Conservation (phyloP, 2,329 filamentous ascomycete species). For the Zarea fungicola region DNA sequence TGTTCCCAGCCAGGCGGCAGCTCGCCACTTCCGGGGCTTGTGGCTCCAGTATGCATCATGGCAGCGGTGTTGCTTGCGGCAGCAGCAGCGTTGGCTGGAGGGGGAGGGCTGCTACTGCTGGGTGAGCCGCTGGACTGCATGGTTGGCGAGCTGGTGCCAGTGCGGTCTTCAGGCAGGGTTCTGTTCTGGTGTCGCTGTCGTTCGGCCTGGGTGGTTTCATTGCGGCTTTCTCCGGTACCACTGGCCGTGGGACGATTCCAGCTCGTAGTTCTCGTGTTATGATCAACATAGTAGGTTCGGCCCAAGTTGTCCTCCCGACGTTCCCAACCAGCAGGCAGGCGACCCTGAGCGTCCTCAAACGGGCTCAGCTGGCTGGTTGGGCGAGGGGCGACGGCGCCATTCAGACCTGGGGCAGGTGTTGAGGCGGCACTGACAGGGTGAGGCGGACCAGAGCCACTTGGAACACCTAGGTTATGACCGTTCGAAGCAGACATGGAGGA, state of each 20-base stretch:
- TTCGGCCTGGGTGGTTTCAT: slow-evolving; percentile 85
- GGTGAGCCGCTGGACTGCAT: slow-evolving; percentile 48
- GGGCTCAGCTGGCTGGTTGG: slow-evolving; percentile 61
- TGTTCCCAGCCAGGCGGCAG: slow-evolving; percentile 96
- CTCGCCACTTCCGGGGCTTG: slow-evolving; percentile 89
- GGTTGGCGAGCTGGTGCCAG: slow-evolving; percentile 86
- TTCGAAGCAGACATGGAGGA: slow-evolving; percentile 49
- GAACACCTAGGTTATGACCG: slow-evolving; percentile 36
- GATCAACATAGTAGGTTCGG: slow-evolving; percentile 95
- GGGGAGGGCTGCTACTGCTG: slow-evolving; percentile 32
- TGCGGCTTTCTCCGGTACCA: slow-evolving; percentile 65
- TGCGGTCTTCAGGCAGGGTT: slow-evolving; percentile 91
- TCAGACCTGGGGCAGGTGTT: slow-evolving; percentile 25
- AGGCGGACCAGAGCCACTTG: slow-evolving; percentile 36
- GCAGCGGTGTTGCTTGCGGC: slow-evolving; percentile 55
- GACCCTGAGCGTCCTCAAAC: slow-evolving; percentile 93
- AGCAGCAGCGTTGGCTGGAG: slow-evolving; percentile 24
- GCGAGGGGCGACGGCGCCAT: slow-evolving; percentile 27
- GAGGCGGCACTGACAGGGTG: slow-evolving; percentile 45
- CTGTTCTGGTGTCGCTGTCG: slow-evolving; percentile 91
- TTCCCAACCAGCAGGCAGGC: slow-evolving; percentile 91
- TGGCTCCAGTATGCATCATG: slow-evolving; percentile 91
- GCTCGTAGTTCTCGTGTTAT: slow-evolving; percentile 93
- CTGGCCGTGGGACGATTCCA: slow-evolving; percentile 86
- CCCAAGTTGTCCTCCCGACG: slow-evolving; percentile 91